Percentiles rank a stretch among this genome's conserved stretches.
Conservation (phyloP, 192 early-diverging fungal genomes). For the Diversispora eburnea region DNA sequence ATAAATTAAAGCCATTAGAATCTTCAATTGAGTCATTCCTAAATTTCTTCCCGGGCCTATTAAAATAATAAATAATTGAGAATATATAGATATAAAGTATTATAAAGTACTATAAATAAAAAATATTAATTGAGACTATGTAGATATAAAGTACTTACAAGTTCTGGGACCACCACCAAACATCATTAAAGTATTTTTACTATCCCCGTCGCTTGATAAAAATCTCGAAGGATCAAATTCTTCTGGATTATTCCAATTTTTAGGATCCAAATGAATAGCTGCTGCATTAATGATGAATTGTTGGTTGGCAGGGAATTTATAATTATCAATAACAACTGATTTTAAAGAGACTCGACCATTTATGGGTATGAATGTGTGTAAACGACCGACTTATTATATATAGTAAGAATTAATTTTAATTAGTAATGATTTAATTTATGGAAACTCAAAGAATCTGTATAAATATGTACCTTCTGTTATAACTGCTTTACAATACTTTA, state of each 20-base stretch:
- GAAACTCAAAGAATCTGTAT: neutral
- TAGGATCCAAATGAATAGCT: neutral
- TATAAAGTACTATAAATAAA: neutral
- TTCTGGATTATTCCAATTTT: neutral
- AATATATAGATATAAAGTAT: neutral
- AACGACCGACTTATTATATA: neutral
- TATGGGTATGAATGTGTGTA: neutral
- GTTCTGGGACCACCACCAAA: slow-evolving; percentile 13
- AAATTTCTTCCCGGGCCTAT: slow-evolving; percentile 6
- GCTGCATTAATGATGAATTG: slow-evolving; percentile 1
- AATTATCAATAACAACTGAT: neutral
- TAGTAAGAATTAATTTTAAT: neutral
- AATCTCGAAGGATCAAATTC: slow-evolving; percentile 18
- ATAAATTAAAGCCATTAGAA: neutral
- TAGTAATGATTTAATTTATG: neutral
- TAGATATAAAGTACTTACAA: neutral
- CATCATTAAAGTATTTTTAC: neutral
- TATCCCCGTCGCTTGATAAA: neutral
- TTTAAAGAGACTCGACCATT: neutral
- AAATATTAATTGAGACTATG: neutral
- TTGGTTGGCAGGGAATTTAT: neutral
- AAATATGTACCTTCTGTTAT: slow-evolving; percentile 7
- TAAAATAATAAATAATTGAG: neutral
- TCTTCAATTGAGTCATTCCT: slow-evolving; percentile 2
- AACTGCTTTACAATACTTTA: slow-evolving; percentile 12